Evolutionary conservation across 257 asterid genomes (phyloP).

Genomic region (Cinchona pubescens): DNA sequence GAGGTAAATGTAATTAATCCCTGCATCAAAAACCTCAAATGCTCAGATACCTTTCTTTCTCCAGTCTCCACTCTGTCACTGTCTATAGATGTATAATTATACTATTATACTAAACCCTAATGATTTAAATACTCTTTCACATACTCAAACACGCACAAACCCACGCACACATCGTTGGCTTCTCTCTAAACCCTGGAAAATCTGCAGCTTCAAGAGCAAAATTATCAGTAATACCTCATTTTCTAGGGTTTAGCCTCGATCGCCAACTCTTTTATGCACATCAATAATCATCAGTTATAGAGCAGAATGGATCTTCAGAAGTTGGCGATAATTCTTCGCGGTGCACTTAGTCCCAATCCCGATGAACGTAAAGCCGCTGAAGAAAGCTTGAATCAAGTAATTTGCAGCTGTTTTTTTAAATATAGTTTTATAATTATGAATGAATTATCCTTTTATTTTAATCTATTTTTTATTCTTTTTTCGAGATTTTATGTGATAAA

Average conservation of each 20-base stretch:
- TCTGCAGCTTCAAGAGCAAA: slow-evolving; percentile 14
- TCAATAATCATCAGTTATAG: neutral
- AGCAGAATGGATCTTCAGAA: slow-evolving; percentile 74
- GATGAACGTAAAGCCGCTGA: slow-evolving; percentile 88
- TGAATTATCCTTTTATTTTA: neutral
- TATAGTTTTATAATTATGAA: too few relatives aligned
- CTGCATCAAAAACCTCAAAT: too few relatives aligned
- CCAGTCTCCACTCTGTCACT: too few relatives aligned
- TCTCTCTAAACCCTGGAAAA: slow-evolving; percentile 48
- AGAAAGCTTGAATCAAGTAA: slow-evolving; percentile 84
- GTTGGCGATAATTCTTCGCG: slow-evolving; percentile 65
- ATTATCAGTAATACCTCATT: too few relatives aligned
- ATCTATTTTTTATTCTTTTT: neutral
- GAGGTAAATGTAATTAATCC: too few relatives aligned
- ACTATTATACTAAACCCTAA: too few relatives aligned
- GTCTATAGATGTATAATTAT: too few relatives aligned
- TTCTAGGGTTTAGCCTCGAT: slow-evolving; percentile 25
- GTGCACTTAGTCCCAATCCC: slow-evolving; percentile 82
- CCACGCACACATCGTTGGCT: too few relatives aligned
- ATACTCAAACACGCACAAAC: too few relatives aligned
- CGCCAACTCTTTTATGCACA: neutral
- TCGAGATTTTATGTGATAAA: neutral
- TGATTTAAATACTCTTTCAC: too few relatives aligned
- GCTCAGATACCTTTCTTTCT: too few relatives aligned
- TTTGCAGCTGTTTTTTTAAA: neutral